Evolutionary conservation across 495 filamentous ascomycete genomes (phyloP), one percentile per base, ranked within the genome.

Genomic region (Chaetomidium leptoderma): DNA sequence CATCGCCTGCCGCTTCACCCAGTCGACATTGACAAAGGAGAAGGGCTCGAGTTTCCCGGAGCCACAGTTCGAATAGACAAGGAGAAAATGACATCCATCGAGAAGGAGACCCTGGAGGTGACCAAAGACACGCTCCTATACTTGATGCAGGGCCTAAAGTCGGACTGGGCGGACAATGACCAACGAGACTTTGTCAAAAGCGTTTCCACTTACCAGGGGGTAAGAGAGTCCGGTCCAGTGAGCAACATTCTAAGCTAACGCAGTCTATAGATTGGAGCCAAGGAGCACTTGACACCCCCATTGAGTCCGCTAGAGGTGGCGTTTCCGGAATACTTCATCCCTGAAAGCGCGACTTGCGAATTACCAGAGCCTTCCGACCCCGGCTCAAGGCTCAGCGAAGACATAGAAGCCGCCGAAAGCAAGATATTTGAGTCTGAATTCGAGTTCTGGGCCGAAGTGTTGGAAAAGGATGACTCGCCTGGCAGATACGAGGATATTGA

Each of bases 341-440:
- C 81, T 9, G 75, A 77, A 9, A 74, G 74, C 4, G 67, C 72
- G 10, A 68, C 46, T 6, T 81, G 75, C 55, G 66, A 76, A 54
- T 42, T 87, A n/a, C 79, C 83, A 5, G 58, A 80, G 6, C 70
- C 78, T 1, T 81, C 82, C n/a, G 77, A 83, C 54, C 64, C 66
- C 1, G 72, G 66, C 37, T 77, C 76, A 33, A 70, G 76, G 11
- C 66, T 78, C 10, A 68, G 72, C 45, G 66, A 65, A 9, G 83
- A 86, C n/a, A 56, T 78, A 5, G 60, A 68, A n/a, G 68, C 56
- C 4, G 67, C 82, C 10, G 82, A 86, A 40, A 63, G 36, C 10
- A 57, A 13, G 3, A 55, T 70, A 8, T 56, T 70, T 13, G 36
- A 48, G 19, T 23, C 59, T 6, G 66, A 70, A 4, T 8, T 36